Conservation (phyloP, 176 grass and related monocot species). For the Musa schizocarpa region DNA sequence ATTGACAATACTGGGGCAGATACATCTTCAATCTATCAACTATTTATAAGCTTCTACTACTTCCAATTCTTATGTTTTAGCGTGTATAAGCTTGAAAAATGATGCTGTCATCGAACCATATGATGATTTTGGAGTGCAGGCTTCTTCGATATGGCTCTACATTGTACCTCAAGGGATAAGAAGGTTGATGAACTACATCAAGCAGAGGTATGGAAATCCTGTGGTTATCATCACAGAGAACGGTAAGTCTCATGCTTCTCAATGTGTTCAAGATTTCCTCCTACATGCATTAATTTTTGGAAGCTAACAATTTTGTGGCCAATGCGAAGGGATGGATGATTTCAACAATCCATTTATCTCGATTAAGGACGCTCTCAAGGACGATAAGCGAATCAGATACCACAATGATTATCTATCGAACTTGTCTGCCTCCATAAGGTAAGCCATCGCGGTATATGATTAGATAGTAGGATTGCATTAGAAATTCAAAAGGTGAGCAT, state of each 20-base stretch:
- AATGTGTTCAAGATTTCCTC: not conserved
- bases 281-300: not conserved
- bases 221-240: constrained; percentile 85
- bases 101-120: not conserved
- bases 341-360: constrained; percentile 58
- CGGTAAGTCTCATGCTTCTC: constrained; percentile 24
- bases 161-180: constrained; percentile 79
- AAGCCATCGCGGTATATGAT: not conserved
- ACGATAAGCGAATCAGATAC: constrained; percentile 77
- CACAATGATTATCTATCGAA: constrained; percentile 69
- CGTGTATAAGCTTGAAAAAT: not conserved
- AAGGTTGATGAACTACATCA: constrained; percentile 90
- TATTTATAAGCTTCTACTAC: not conserved
- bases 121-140: constrained; percentile 24
- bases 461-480: not conserved
- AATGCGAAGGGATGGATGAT: constrained; percentile 27
- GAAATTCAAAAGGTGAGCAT: not conserved
- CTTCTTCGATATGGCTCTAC: constrained; percentile 76
- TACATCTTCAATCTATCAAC: not conserved
- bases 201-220: constrained; percentile 61
- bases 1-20: not conserved
- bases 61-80: constrained; percentile 51
- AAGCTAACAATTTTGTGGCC: not conserved
- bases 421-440: constrained; percentile 64
- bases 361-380: constrained; percentile 63